A percentile compares a stretch with the other conserved stretches of the same genome.
These are phyloP conservation scores for Spatholobus suberectus DNA, from an alignment of 306 rosid species.

Conservation along the genomic window DNA sequence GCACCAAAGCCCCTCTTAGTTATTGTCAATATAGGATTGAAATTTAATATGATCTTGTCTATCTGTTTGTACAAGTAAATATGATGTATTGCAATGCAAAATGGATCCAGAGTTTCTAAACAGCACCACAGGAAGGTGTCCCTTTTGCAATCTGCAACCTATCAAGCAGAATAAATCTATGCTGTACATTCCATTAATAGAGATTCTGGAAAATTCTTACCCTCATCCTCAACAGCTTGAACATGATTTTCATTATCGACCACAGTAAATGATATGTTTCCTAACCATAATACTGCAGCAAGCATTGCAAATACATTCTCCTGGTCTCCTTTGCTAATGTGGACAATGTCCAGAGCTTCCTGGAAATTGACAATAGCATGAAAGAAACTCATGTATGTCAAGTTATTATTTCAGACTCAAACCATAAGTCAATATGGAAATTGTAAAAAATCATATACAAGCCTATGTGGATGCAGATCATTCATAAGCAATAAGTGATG, in stretches of 20 bases:
- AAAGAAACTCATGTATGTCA: conserved; percentile 41
- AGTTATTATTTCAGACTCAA: conserved; percentile 30
- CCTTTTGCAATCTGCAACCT: conserved; percentile 3
- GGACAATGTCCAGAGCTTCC: conserved; percentile 98
- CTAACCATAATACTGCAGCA: conserved; percentile 99
- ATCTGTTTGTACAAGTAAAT: neutral
- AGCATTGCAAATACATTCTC: conserved; percentile 96
- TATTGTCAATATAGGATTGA: neutral
- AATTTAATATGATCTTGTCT: neutral
- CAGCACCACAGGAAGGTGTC: neutral
- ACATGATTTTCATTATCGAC: conserved; percentile 95
- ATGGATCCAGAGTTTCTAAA: neutral
- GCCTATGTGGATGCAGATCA: conserved; percentile 30
- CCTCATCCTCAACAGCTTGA: conserved; percentile 84
- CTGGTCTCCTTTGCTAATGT: conserved; percentile 85
- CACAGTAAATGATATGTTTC: conserved; percentile 81
- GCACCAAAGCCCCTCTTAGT: neutral
- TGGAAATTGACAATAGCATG: conserved; percentile 46
- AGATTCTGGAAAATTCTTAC: conserved; percentile 52
- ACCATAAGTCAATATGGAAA: conserved; percentile 7
- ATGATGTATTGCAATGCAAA: conserved; percentile 10
- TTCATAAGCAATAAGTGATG: conserved; percentile 6
- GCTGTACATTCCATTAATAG: neutral
- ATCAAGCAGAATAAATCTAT: conserved; percentile 9
- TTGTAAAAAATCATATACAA: neutral